Percentiles rank a stretch among this genome's conserved stretches.
These are phyloP conservation scores for Neurospora hispaniola DNA, from an alignment of 495 filamentous ascomycete species.

Conservation along the genomic window DNA sequence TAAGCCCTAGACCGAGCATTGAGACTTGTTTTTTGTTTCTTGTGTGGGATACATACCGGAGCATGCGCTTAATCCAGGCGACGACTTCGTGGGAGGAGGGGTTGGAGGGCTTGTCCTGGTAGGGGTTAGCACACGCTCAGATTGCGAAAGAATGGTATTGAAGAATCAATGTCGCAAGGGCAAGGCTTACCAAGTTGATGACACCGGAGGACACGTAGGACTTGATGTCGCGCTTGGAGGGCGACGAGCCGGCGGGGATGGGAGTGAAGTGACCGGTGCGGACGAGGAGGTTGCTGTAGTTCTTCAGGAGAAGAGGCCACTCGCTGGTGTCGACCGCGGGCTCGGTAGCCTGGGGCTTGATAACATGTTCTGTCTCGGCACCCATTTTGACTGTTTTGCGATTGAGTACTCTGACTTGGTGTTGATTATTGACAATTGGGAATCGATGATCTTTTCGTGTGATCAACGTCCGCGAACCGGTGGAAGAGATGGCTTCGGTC, in stretches of 20 bases:
- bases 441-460: background rate
- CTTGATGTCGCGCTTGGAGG: constrained; percentile 85
- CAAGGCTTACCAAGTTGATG: constrained; percentile 51
- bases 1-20: background rate
- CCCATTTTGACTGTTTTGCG: constrained; percentile 8
- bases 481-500: background rate
- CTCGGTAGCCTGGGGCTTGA: constrained; percentile 72
- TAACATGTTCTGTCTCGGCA: constrained; percentile 57
- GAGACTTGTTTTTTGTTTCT: background rate
- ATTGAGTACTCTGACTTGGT: background rate
- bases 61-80: constrained; percentile 94
- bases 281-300: constrained; percentile 77
- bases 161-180: background rate
- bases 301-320: constrained; percentile 87
- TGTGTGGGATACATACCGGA: constrained; percentile 48
- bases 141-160: background rate
- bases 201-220: constrained; percentile 92
- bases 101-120: constrained; percentile 84
- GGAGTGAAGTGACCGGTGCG: constrained; percentile 90
- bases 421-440: background rate
- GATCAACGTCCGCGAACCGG: background rate
- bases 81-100: constrained; percentile 97
- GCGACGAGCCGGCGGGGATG: constrained; percentile 77
- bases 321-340: constrained; percentile 64
- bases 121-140: constrained; percentile 26